These are phyloP conservation scores for Byssothecium circinans DNA, from an alignment of 2,329 filamentous ascomycete species.

Conservation along the genomic window DNA sequence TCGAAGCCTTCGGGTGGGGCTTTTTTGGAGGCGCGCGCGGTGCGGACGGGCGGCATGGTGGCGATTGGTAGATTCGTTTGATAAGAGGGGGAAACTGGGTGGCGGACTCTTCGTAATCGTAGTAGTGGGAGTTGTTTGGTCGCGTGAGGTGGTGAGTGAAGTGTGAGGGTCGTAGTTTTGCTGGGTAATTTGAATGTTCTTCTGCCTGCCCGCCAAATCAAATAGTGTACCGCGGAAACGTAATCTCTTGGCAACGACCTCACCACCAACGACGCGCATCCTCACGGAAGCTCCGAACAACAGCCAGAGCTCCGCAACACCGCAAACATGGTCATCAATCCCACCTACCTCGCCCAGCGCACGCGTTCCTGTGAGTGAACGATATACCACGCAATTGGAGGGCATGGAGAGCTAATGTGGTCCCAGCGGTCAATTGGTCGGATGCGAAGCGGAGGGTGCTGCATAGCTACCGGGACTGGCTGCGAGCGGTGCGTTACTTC, in stretches of 20 bases:
- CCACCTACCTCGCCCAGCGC: constrained; percentile 77
- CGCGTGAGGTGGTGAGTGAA: not conserved
- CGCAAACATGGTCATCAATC: constrained; percentile 75
- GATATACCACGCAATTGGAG: constrained; percentile 16
- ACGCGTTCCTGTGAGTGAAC: constrained; percentile 54
- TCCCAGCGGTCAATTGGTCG: constrained; percentile 78
- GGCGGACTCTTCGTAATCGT: not conserved
- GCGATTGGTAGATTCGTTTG: not conserved
- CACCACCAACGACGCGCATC: constrained; percentile 34
- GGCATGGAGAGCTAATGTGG: constrained; percentile 19
- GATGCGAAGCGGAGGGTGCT: constrained; percentile 88
- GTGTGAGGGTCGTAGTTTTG: not conserved
- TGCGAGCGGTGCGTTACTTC: constrained; percentile 77
- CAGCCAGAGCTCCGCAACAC: constrained; percentile 29
- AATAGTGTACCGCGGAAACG: constrained; percentile 26
- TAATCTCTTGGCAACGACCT: constrained; percentile 25
- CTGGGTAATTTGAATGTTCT: constrained; percentile 3
- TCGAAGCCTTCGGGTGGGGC: constrained; percentile 83
- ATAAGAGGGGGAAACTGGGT: not conserved
- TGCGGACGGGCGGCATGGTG: constrained; percentile 76
- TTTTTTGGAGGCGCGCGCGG: constrained; percentile 71
- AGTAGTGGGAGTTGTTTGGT: constrained; percentile 1
- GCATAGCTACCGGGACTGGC: constrained; percentile 90
- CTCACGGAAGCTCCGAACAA: constrained; percentile 27
- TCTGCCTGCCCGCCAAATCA: too few relatives aligned